phyloP scores from a whole-genome alignment of 768 basidiomycete species.

The Megacollybia marginata region DNA sequence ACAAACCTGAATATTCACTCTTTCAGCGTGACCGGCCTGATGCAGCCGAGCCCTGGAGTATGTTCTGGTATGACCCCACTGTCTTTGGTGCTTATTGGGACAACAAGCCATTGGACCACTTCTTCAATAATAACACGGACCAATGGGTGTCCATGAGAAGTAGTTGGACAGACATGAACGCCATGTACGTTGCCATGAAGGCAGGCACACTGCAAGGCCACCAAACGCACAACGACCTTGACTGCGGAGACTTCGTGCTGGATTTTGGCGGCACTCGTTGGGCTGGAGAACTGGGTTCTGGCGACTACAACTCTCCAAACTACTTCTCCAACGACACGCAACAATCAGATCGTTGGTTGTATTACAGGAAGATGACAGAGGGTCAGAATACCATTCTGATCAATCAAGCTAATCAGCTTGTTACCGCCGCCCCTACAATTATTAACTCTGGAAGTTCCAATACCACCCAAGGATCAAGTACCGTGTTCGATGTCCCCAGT shows the following conservation, averaged over 20 bases:
- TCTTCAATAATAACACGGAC: slow-evolving; percentile 64
- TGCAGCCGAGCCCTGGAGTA: slow-evolving; percentile 74
- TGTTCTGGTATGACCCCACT: slow-evolving; percentile 90
- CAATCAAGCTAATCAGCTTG: slow-evolving; percentile 71
- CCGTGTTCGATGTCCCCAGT: slow-evolving; percentile 53
- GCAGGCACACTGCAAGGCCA: slow-evolving; percentile 73
- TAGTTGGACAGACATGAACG: slow-evolving; percentile 84
- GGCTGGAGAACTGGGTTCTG: slow-evolving; percentile 91
- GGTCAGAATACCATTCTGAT: slow-evolving; percentile 94
- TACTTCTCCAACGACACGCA: slow-evolving; percentile 80
- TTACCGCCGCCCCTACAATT: slow-evolving; percentile 53
- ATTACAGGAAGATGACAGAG: slow-evolving; percentile 95
- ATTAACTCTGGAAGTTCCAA: slow-evolving; percentile 41
- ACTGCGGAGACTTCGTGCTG: slow-evolving; percentile 90
- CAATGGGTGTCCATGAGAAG: slow-evolving; percentile 91
- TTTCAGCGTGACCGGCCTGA: slow-evolving; percentile 89
- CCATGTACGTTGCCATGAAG: slow-evolving; percentile 84
- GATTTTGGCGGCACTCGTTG: slow-evolving; percentile 91
- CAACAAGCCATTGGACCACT: slow-evolving; percentile 69
- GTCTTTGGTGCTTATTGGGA: slow-evolving; percentile 90
- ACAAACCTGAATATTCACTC: slow-evolving; percentile 67
- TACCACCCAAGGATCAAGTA: slow-evolving; percentile 77
- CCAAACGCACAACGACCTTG: slow-evolving; percentile 93
- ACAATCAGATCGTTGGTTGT: slow-evolving; percentile 70
- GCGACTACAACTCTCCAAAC: slow-evolving; percentile 60